These are phyloP conservation scores for Aureobasidium zeae DNA, from an alignment of 2,329 filamentous ascomycete species.

Conservation along the genomic window DNA sequence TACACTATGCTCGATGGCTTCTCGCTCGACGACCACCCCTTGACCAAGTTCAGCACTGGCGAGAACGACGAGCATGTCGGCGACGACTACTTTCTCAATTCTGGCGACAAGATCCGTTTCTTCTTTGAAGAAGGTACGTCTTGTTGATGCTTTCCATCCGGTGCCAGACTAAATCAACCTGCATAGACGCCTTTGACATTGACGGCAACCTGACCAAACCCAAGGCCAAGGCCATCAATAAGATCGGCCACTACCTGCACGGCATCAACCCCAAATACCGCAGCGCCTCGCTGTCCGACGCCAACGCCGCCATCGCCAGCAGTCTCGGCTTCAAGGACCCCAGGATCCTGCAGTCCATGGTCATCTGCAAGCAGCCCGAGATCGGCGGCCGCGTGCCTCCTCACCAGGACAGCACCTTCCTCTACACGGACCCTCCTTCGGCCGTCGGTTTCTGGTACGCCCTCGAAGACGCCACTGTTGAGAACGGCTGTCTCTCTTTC, in stretches of 20 bases:
- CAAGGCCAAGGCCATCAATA: constrained; percentile 76
- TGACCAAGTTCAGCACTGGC: constrained; percentile 90
- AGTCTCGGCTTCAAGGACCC: constrained; percentile 68
- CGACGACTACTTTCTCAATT: constrained; percentile 86
- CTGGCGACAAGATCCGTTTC: constrained; percentile 86
- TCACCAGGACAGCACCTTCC: constrained; percentile 85
- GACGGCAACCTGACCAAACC: constrained; percentile 61
- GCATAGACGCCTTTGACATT: constrained; percentile 61
- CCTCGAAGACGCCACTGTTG: constrained; percentile 75
- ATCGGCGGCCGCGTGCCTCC: constrained; percentile 86
- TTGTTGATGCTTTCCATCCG: not conserved
- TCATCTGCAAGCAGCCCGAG: constrained; percentile 96
- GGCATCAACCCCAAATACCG: constrained; percentile 41
- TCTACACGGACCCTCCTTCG: constrained; percentile 81
- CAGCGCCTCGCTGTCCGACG: constrained; percentile 42
- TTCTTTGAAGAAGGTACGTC: constrained; percentile 74
- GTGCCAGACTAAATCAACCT: not conserved
- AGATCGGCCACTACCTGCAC: constrained; percentile 45
- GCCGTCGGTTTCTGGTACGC: constrained; percentile 98
- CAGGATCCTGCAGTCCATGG: constrained; percentile 80
- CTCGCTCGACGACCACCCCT: constrained; percentile 71
- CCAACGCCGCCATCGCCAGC: constrained; percentile 56
- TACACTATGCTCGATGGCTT: constrained; percentile 65
- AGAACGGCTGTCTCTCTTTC: constrained; percentile 86
- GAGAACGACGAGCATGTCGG: constrained; percentile 69